Percentiles rank a stretch among this genome's conserved stretches.
Conservation (phyloP, 768 basidiomycete species). For the Asterophora parasitica region DNA sequence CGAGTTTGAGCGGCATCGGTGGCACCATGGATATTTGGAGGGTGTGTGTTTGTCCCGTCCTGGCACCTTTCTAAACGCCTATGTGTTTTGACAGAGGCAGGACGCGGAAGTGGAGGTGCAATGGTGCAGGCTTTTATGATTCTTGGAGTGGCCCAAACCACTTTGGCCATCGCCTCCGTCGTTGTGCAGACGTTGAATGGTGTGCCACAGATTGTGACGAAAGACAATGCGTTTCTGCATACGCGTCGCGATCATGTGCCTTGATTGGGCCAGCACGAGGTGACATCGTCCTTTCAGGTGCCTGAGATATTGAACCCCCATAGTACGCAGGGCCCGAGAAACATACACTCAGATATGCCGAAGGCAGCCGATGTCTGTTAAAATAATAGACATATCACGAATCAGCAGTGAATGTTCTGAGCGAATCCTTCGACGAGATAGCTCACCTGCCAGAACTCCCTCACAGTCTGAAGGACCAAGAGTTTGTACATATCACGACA, state of each 20-base stretch:
- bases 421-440: too few species aligned
- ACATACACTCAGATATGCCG: not conserved
- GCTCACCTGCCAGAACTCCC: too few species aligned
- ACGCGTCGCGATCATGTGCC: conserved; percentile 6
- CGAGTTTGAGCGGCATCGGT: not conserved
- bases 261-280: conserved; percentile 1
- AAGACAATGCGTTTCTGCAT: conserved; percentile 4
- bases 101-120: not conserved
- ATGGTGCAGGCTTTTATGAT: not conserved
- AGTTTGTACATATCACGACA: too few species aligned
- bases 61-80: not conserved
- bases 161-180: not conserved
- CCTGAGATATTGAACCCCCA: too few species aligned
- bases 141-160: not conserved
- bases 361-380: too few species aligned
- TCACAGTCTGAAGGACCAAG: too few species aligned
- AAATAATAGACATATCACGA: too few species aligned
- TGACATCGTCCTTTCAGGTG: too few species aligned
- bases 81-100: not conserved
- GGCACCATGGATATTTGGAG: not conserved
- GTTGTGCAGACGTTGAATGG: not conserved
- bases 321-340: too few species aligned
- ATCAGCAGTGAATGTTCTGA: too few species aligned
- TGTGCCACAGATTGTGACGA: not conserved
- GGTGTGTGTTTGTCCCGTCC: too few species aligned